These are phyloP conservation scores for Alternaria atra DNA, from an alignment of 2,329 filamentous ascomycete genomes.

Conservation along the genomic window DNA sequence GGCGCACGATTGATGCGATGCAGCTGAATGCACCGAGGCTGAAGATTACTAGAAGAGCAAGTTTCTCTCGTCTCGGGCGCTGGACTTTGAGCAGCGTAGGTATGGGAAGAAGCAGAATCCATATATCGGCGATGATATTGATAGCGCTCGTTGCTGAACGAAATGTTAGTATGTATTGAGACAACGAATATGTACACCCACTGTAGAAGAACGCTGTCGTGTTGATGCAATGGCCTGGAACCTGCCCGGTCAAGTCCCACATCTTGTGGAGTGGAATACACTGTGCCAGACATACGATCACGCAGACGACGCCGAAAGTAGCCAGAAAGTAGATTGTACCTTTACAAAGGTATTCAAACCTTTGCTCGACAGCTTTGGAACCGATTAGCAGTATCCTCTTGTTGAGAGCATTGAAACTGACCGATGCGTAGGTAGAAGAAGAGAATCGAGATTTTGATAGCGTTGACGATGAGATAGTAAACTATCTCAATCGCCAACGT, in stretches of 20 bases:
- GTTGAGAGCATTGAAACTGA: constrained; percentile 17
- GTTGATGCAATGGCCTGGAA: constrained; percentile 45
- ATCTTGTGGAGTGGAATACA: constrained; percentile 45
- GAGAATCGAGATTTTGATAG: constrained; percentile 48
- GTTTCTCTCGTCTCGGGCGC: constrained; percentile 74
- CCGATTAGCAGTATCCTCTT: neutral
- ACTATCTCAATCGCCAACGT: constrained; percentile 44
- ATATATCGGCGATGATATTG: constrained; percentile 84
- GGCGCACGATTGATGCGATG: constrained; percentile 78
- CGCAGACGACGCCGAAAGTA: constrained; percentile 35
- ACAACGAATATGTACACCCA: neutral
- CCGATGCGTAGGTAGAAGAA: constrained; percentile 49
- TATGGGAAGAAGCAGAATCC: constrained; percentile 83
- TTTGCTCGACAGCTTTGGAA: constrained; percentile 30
- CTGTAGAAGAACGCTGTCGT: constrained; percentile 36
- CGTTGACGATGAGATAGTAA: constrained; percentile 40
- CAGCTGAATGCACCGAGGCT: constrained; percentile 86
- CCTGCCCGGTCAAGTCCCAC: constrained; percentile 43
- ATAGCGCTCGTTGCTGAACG: neutral
- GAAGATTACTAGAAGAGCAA: constrained; percentile 76
- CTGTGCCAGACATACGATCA: constrained; percentile 39
- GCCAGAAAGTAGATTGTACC: constrained; percentile 38
- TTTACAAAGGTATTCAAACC: constrained; percentile 33
- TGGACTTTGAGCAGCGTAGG: constrained; percentile 85
- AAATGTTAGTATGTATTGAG: neutral